Evolutionary conservation across 2,329 filamentous ascomycete genomes (phyloP).

Genomic region (Arachnopeziza araneosa): DNA sequence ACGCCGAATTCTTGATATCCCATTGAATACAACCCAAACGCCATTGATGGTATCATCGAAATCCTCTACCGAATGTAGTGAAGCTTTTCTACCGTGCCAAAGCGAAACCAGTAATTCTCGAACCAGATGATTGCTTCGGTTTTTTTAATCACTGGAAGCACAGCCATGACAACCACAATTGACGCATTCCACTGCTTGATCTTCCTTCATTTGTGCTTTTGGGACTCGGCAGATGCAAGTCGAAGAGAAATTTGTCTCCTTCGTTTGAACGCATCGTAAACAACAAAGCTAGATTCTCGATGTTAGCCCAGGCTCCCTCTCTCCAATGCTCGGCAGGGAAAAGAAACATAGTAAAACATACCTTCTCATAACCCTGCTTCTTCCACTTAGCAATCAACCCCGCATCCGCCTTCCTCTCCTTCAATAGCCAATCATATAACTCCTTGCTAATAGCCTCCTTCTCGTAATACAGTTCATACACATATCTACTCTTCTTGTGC

Average conservation of each 20-base stretch:
- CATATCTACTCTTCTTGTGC: slow-evolving; percentile 85
- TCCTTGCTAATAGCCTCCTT: slow-evolving; percentile 91
- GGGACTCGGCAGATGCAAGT: slow-evolving; percentile 97
- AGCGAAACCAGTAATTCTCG: neutral
- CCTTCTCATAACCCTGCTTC: slow-evolving; percentile 98
- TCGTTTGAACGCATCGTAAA: slow-evolving; percentile 94
- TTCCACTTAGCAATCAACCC: slow-evolving; percentile 99
- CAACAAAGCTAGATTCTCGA: slow-evolving; percentile 69
- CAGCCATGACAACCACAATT: slow-evolving; percentile 93
- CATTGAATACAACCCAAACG: slow-evolving; percentile 5
- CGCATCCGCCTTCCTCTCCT: slow-evolving; percentile 92
- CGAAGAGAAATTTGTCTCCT: slow-evolving; percentile 97
- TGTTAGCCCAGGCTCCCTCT: neutral
- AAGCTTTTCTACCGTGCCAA: neutral
- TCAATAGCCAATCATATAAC: slow-evolving; percentile 93
- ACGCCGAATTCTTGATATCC: neutral
- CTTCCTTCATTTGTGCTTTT: slow-evolving; percentile 80
- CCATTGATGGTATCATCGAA: slow-evolving; percentile 23
- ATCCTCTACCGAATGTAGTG: neutral
- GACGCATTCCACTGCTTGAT: slow-evolving; percentile 86
- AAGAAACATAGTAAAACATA: slow-evolving; percentile 34
- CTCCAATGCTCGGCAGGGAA: neutral
- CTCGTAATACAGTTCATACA: slow-evolving; percentile 97
- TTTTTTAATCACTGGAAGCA: slow-evolving; percentile 67
- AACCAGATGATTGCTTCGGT: neutral